Conservation (phyloP, 331 rosid species). For the Acacia pycnantha region DNA sequence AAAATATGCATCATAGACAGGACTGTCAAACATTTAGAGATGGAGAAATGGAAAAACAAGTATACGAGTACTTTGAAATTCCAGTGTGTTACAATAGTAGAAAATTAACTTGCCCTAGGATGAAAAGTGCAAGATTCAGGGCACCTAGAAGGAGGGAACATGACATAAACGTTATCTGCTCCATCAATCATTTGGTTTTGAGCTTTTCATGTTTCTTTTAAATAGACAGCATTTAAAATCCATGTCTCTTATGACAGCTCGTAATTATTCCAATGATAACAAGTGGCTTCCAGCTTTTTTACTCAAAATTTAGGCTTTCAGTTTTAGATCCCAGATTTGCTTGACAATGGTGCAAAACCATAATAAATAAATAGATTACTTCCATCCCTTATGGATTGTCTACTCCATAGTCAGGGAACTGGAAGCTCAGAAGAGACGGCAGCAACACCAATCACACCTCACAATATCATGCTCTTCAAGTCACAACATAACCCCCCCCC, state of each 20-base stretch:
- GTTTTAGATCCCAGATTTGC: constrained; percentile 7
- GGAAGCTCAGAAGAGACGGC: background rate
- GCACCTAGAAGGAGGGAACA: background rate
- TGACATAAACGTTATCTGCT: background rate
- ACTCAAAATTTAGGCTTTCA: constrained; percentile 14
- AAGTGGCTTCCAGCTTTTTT: background rate
- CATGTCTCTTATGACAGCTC: constrained; percentile 9
- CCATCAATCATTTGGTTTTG: constrained; percentile 6
- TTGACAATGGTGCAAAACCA: background rate
- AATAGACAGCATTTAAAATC: constrained; percentile 4
- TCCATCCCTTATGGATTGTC: background rate
- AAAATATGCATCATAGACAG: constrained; percentile 3
- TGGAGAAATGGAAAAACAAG: constrained; percentile 10
- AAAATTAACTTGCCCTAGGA: constrained; percentile 6
- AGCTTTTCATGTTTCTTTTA: background rate
- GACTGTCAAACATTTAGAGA: constrained; percentile 5
- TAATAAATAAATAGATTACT: background rate
- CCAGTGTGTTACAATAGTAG: background rate
- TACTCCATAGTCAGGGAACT: background rate
- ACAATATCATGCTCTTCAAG: background rate
- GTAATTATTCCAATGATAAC: background rate
- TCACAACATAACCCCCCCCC: background rate
- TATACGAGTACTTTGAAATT: background rate
- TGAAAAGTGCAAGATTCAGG: constrained; percentile 18
- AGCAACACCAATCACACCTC: background rate